phyloP scores from a whole-genome alignment of 768 basidiomycete genomes.

The Kondoa malvinella region DNA sequence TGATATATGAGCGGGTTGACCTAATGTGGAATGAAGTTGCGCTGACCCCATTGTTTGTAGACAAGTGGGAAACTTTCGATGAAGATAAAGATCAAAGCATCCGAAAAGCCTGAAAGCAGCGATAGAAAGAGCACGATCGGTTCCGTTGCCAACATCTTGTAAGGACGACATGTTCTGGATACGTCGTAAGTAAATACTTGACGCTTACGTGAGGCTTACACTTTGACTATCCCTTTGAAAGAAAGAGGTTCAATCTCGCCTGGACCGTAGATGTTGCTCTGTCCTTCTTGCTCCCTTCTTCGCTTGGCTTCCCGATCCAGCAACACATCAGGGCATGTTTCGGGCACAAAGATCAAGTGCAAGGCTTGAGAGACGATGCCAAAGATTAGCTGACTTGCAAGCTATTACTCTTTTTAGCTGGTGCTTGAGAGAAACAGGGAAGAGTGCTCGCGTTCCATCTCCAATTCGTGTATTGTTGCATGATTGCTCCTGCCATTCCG shows the following conservation, averaged over 20 bases:
- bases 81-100: constrained; percentile 31
- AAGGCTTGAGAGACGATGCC: constrained; percentile 26
- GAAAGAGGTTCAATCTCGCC: constrained; percentile 19
- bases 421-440: neutral
- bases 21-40: neutral
- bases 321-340: constrained; percentile 27
- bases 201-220: neutral
- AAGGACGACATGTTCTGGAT: constrained; percentile 17
- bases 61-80: constrained; percentile 28
- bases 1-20: neutral
- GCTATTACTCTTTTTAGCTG: neutral
- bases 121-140: constrained; percentile 29
- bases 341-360: constrained; percentile 29
- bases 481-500: constrained; percentile 56
- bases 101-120: constrained; percentile 29
- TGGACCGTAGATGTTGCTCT: constrained; percentile 26
- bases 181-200: neutral
- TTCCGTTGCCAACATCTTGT: constrained; percentile 28
- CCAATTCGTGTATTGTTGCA: constrained; percentile 19
- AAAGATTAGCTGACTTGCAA: constrained; percentile 26
- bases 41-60: constrained; percentile 23
- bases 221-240: neutral
- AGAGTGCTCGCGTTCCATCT: constrained; percentile 20
- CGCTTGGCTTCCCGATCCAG: neutral
- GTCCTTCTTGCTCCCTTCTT: constrained; percentile 20